Evolutionary conservation across 306 rosid species (phyloP), one percentile per base, ranked within the genome.

Genomic region (Vicia faba): DNA sequence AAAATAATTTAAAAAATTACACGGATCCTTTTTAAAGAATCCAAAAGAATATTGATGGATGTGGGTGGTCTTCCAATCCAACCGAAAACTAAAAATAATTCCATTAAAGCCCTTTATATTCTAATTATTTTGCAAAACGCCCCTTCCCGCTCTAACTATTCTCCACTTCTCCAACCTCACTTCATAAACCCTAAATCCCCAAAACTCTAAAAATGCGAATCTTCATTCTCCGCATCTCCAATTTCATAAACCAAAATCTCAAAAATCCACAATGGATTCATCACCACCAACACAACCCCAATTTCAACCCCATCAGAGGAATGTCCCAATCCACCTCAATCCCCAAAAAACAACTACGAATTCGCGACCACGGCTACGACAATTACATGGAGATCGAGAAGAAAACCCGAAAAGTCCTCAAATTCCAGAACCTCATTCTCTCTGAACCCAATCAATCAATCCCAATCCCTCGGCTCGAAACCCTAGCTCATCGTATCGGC

Each of bases 381-480:
- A 74, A 89, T 68, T 89, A 83, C 90, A 93, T 93, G 97, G 96
- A 93, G 7, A 51, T 93, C 46, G 96, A 89, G 78, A 93, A 93
- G 70, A 93, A 89, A 68, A 88, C 75, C 45, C 86, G 97, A 12
- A 93, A 86, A 35, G 88, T 88, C 65, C 86, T 84, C 68, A 89
- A 93, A 45, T 75, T 88, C 64, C 88, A 88, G 73, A 78, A 65
- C 69, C 84, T 89, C 20, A 80, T 92, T 31, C 87, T 86, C 72
- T 38, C 84, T 19, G 91, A 86, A 2, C 72, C 59, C 19, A 70
- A 69, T 58, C 91, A 92, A 64, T 77, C 88, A 13, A 76, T 92
- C 69, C 87, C 87, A 25, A 73, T 77, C 68, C 72, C 96, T 35
- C 91, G 93, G 73, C 93, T 93, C 48, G 93, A 92, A 66, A 49